Evolutionary conservation across 73 alveolate species (phyloP).

Genomic region (Paramecium biaurelia): DNA sequence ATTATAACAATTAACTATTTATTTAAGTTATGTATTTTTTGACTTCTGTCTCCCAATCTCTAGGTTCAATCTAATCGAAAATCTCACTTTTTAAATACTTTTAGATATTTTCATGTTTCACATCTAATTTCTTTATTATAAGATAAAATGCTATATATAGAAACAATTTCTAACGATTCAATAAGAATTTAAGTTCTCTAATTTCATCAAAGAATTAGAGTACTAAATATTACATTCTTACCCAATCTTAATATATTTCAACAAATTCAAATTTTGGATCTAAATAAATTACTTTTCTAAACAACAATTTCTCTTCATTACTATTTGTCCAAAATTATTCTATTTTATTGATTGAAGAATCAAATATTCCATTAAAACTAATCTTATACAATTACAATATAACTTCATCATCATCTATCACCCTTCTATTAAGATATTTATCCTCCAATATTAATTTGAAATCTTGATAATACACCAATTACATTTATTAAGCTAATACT

Average conservation of each 20-base stretch:
- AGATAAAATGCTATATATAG: background rate
- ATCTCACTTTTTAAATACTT: background rate
- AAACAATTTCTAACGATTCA: background rate
- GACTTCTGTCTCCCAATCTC: background rate
- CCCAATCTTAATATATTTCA: background rate
- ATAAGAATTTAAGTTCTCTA: background rate
- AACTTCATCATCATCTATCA: background rate
- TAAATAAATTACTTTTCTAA: background rate
- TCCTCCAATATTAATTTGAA: background rate
- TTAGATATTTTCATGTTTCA: background rate
- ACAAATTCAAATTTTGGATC: background rate
- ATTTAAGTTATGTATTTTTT: background rate
- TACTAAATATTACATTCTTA: background rate
- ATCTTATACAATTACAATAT: background rate
- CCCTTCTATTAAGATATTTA: background rate
- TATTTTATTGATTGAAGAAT: background rate
- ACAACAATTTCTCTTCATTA: background rate
- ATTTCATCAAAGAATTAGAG: background rate
- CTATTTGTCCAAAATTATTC: background rate
- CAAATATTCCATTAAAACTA: background rate
- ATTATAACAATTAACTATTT: background rate
- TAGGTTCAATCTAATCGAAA: background rate
- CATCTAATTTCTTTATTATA: background rate
- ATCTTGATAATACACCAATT: background rate
- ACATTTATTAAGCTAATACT: background rate